These are phyloP conservation scores for Wickerhamiella vanderwaltii DNA, from an alignment of 805 yeast species.

Conservation along the genomic window DNA sequence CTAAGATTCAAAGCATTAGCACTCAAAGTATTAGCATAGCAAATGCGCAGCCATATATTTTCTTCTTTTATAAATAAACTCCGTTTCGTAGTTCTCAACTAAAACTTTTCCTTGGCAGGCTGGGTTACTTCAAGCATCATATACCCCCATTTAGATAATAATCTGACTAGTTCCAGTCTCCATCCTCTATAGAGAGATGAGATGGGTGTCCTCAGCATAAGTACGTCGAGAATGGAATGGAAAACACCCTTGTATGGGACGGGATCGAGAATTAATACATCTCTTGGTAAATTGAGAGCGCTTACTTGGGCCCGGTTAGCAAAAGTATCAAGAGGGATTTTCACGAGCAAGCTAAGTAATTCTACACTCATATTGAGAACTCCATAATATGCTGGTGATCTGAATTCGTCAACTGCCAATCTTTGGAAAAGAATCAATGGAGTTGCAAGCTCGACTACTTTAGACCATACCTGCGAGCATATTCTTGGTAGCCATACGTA, in stretches of 20 bases:
- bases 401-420: constrained; percentile 54
- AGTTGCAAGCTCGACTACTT: constrained; percentile 51
- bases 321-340: constrained; percentile 78
- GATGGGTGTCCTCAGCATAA: constrained; percentile 34
- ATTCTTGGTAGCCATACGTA: constrained; percentile 55
- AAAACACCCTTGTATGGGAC: constrained; percentile 44
- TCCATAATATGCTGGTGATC: constrained; percentile 49
- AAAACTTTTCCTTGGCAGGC: constrained; percentile 13
- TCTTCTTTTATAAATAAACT: too few relatives aligned
- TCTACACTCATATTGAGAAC: constrained; percentile 48
- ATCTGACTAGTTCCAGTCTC: constrained; percentile 72
- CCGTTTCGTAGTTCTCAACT: neutral
- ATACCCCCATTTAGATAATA: constrained; percentile 69
- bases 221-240: constrained; percentile 40
- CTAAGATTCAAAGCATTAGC: too few relatives aligned
- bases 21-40: too few relatives aligned
- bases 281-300: constrained; percentile 32
- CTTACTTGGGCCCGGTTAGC: constrained; percentile 73
- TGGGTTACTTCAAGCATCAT: constrained; percentile 18
- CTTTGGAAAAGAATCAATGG: constrained; percentile 50
- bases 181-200: constrained; percentile 70
- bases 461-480: constrained; percentile 47
- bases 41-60: too few relatives aligned
- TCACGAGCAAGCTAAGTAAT: constrained; percentile 55
- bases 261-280: constrained; percentile 43